Evolutionary conservation across 345 rosid genomes (phyloP).

Genomic region (Dimocarpus longan): DNA sequence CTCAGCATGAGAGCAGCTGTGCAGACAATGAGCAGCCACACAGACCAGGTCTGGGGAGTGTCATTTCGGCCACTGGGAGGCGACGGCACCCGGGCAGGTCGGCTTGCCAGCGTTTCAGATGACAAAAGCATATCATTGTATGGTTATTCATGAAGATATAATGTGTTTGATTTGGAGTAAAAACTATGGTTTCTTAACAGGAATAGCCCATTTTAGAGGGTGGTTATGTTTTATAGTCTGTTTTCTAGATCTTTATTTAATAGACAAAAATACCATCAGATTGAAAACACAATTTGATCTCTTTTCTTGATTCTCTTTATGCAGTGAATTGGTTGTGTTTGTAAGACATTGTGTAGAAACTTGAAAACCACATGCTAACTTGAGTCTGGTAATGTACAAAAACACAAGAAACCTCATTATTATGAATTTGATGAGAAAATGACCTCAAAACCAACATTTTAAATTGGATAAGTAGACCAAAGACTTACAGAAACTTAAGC

Average conservation of each 20-base stretch:
- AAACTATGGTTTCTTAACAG: background rate
- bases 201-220: background rate
- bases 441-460: no score
- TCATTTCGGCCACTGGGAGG: slow-evolving; percentile 70
- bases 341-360: background rate
- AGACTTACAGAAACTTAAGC: no score
- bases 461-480: no score
- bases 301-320: no score
- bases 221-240: background rate
- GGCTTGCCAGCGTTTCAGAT: slow-evolving; percentile 90
- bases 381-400: no score
- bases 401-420: no score
- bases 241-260: slow-evolving; percentile 41
- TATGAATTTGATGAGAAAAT: no score
- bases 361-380: no score
- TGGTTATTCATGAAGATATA: slow-evolving; percentile 55
- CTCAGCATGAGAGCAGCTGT: slow-evolving; percentile 85
- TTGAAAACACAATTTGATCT: background rate
- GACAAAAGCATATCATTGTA: slow-evolving; percentile 92
- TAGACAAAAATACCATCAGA: background rate
- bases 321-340: background rate
- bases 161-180: background rate
- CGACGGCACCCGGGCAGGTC: slow-evolving; percentile 49
- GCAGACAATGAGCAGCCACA: slow-evolving; percentile 90
- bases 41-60: slow-evolving; percentile 95